These are phyloP conservation scores for Eucalyptus marginata DNA, from an alignment of 345 rosid genomes.

Conservation along the genomic window DNA sequence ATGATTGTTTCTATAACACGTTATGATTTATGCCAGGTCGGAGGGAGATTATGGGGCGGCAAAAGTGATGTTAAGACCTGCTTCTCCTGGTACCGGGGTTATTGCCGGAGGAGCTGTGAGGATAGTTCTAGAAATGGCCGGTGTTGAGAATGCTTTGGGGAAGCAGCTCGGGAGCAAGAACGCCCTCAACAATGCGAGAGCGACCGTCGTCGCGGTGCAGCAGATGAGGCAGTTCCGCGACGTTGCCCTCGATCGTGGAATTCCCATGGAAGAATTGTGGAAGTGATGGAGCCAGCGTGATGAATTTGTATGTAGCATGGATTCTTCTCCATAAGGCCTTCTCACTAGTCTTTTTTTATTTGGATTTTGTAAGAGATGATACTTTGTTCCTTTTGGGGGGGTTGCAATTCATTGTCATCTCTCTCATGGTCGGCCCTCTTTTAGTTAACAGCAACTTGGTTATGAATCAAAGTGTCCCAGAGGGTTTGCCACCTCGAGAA, in stretches of 20 bases:
- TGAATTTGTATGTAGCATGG: background rate
- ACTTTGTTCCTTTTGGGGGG: background rate
- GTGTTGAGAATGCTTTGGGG: conserved; percentile 77
- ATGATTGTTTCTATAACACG: background rate
- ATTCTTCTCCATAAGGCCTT: background rate
- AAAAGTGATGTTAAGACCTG: conserved; percentile 90
- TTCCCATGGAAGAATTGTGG: conserved; percentile 92
- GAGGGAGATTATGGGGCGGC: conserved; percentile 88
- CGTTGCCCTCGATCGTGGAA: conserved; percentile 80
- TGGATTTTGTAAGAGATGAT: background rate
- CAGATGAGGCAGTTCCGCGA: conserved; percentile 77
- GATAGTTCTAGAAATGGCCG: conserved; percentile 89
- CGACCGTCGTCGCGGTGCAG: conserved; percentile 67
- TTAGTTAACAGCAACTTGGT: background rate
- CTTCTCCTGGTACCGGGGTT: conserved; percentile 89
- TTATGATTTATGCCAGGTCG: conserved; percentile 27
- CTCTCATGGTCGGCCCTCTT: background rate
- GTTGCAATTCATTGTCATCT: background rate
- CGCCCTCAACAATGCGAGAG: conserved; percentile 89
- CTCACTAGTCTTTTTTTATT: background rate
- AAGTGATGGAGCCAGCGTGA: conserved; percentile 14
- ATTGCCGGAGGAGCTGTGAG: conserved; percentile 92
- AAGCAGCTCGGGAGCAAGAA: conserved; percentile 75
- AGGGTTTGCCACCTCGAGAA: background rate
- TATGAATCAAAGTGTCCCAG: background rate